Evolutionary conservation across 805 yeast species (phyloP).

Genomic region (Cyberlindnera mississippiensis): DNA sequence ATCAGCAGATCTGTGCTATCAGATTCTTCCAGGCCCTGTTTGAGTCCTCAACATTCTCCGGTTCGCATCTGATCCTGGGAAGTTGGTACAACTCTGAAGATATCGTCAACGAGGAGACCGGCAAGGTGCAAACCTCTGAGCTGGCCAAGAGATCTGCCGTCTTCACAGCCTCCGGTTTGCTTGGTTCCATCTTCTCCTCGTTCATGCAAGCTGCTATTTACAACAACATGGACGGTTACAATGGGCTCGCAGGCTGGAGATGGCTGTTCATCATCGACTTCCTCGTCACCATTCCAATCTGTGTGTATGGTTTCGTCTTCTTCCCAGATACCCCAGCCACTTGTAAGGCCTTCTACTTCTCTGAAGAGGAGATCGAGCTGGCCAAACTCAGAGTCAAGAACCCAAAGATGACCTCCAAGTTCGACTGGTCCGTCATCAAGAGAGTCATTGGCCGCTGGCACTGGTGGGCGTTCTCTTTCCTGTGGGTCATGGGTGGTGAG

Average conservation of each 20-base stretch:
- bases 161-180: slow-evolving; percentile 49
- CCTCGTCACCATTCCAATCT: slow-evolving; percentile 52
- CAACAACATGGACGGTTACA: slow-evolving; percentile 35
- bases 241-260: slow-evolving; percentile 56
- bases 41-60: slow-evolving; percentile 54
- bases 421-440: slow-evolving; percentile 34
- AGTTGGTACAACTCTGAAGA: slow-evolving; percentile 46
- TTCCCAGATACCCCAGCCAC: slow-evolving; percentile 58
- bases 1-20: slow-evolving; percentile 48
- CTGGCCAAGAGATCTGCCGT: slow-evolving; percentile 49
- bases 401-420: slow-evolving; percentile 33
- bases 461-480: slow-evolving; percentile 48
- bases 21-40: slow-evolving; percentile 60
- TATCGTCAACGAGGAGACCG: slow-evolving; percentile 23
- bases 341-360: slow-evolving; percentile 38
- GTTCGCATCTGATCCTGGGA: slow-evolving; percentile 52
- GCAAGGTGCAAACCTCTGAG: slow-evolving; percentile 33
- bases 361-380: slow-evolving; percentile 37
- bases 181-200: slow-evolving; percentile 53
- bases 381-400: slow-evolving; percentile 42
- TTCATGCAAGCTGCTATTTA: slow-evolving; percentile 53
- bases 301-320: slow-evolving; percentile 49
- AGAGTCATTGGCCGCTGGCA: slow-evolving; percentile 53
- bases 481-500: slow-evolving; percentile 52
- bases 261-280: slow-evolving; percentile 65